Percentiles rank a stretch among this genome's conserved stretches.
These are phyloP conservation scores for Salvia sclarea DNA, from an alignment of 305 asterid species.

Conservation along the genomic window DNA sequence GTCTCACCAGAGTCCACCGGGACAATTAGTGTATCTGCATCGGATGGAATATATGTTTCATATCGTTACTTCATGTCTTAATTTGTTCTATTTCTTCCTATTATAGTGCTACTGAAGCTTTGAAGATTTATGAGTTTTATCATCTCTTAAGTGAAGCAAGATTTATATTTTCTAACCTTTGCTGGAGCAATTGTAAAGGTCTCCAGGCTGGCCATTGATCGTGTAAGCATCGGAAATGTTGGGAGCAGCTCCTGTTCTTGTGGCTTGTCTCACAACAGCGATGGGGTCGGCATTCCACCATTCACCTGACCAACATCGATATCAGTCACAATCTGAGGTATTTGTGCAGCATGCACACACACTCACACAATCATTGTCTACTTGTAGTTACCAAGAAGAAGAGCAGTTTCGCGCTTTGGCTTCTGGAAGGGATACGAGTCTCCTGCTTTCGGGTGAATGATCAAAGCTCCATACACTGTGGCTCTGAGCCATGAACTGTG, in stretches of 20 bases:
- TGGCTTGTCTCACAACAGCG: slow-evolving; percentile 52
- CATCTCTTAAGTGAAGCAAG: too few species aligned
- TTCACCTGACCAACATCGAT: slow-evolving; percentile 43
- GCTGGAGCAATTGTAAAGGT: slow-evolving; percentile 54
- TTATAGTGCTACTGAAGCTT: too few species aligned
- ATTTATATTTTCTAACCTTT: too few species aligned
- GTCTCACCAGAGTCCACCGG: slow-evolving; percentile 51
- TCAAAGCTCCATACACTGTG: slow-evolving; percentile 73
- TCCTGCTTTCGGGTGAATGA: slow-evolving; percentile 65
- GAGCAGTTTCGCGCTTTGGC: slow-evolving; percentile 63
- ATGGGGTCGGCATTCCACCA: slow-evolving; percentile 63
- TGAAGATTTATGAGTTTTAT: too few species aligned
- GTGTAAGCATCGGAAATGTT: slow-evolving; percentile 59
- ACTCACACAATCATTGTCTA: too few species aligned
- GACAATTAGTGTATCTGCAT: slow-evolving; percentile 51
- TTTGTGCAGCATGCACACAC: too few species aligned
- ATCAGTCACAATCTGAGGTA: slow-evolving; percentile 6
- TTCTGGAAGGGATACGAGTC: slow-evolving; percentile 64
- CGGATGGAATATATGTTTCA: slow-evolving; percentile 13
- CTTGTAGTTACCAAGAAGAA: slow-evolving; percentile 73
- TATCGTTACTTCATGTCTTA: background rate
- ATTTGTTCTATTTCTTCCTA: too few species aligned
- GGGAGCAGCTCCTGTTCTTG: slow-evolving; percentile 53
- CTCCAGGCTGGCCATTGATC: slow-evolving; percentile 62
- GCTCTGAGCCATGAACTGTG: slow-evolving; percentile 95